Base-by-base conservation (phyloP, 495 filamentous ascomycete genomes). In the Chaetomium tenue region DNA sequence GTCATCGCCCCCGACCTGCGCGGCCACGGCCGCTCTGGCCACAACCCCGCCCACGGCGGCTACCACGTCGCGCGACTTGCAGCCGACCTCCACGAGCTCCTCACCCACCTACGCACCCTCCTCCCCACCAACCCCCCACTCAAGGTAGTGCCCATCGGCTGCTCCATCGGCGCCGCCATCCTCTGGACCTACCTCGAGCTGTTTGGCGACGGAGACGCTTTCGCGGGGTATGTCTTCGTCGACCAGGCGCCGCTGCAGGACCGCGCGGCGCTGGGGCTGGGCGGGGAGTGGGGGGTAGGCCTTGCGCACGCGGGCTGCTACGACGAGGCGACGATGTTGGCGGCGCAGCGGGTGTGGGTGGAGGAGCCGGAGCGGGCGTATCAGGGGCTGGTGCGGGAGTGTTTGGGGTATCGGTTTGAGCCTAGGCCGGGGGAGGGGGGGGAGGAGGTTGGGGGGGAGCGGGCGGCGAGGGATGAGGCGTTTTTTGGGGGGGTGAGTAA, bases 181-280 rank as follows among this genome's bases (percentile, higher is more conserved):
- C 61, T 82, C 9, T 81, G 78, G 78, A 76, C 71, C 0, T 79
- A 81, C 58, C 63, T 76, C 7, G 75, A 79, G 57, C 72, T 82
- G 0, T 81, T 79, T 55, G 73, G 74, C 37, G 64, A 63, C 40
- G 13, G n/a, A n/a, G n/a, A 16, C 33, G 63, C 18, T 6, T 76
- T 81, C 58, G 30, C 63, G 0, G 75, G 75, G 3, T 68, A 76
- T 23, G 66, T 81, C 2, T 79, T 82, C 51, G 79, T 81, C 8
- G 80, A 82, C 70, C 80, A 82, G 56, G 76, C 75, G 0, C 80
- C 80, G 20, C 67, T 81, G 8, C 80, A 82, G 66, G 76, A 82
- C 51, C 70, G 68, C 30, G 74, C 26, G 62, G 23, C 26, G 58
- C 26, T 50, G 44, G 58, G 44, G 28, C 26, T 50, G 44, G 58